phyloP scores from a whole-genome alignment of 2,329 filamentous ascomycete genomes.

The Tolypocladium inflatum region DNA sequence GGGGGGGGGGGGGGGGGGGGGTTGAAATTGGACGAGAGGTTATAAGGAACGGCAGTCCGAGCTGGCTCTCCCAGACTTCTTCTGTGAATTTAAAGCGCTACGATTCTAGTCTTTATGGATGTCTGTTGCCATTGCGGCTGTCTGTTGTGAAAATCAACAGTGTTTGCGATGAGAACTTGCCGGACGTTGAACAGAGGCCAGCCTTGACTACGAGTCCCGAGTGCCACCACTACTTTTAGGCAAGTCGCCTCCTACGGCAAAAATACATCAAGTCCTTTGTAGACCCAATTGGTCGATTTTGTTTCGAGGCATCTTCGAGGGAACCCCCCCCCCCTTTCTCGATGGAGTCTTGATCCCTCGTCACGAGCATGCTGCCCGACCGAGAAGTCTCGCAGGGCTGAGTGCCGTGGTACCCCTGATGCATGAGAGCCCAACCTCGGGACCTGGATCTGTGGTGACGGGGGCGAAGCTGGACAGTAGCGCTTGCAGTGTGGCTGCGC shows the following conservation, averaged over 20 bases:
- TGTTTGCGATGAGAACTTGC: no score
- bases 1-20: background rate
- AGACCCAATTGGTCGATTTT: background rate
- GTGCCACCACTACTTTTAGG: background rate
- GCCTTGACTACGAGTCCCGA: background rate
- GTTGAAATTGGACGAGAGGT: background rate
- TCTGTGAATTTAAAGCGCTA: background rate
- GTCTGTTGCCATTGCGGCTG: no score
- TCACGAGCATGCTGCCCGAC: background rate
- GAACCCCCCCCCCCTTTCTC: background rate
- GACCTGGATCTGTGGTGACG: background rate
- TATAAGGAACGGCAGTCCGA: background rate
- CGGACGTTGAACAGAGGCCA: background rate
- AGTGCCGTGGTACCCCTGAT: background rate
- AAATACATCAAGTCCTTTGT: no score
- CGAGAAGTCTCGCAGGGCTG: background rate
- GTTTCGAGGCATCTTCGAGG: no score
- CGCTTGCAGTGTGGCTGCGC: background rate
- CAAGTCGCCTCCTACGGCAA: rapidly evolving
- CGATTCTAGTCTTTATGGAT: background rate
- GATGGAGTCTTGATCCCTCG: background rate
- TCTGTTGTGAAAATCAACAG: background rate
- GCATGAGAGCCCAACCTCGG: background rate
- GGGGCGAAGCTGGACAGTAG: background rate
- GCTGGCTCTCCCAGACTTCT: background rate